phyloP scores from a whole-genome alignment of 1,284 basidiomycete species.

The Ceratobasidium sp. region DNA sequence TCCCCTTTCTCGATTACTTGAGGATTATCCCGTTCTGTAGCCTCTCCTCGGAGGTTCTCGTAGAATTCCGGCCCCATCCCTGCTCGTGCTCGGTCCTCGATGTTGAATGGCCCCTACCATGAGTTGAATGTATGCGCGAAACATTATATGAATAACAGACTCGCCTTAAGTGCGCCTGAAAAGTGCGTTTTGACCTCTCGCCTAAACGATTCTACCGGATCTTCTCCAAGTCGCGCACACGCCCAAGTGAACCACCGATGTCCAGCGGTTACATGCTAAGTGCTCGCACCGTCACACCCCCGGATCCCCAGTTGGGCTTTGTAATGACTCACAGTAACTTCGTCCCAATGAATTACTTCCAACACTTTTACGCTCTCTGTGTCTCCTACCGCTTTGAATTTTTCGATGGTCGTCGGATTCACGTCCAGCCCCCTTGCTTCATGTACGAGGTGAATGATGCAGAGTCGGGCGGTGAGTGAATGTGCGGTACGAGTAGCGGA shows the following conservation, averaged over 20 bases:
- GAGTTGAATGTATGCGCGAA: background rate
- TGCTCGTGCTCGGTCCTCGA: conserved; percentile 78
- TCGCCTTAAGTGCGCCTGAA: conserved; percentile 76
- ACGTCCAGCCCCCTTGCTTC: conserved; percentile 90
- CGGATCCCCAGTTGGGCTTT: background rate
- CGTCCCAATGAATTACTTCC: conserved; percentile 85
- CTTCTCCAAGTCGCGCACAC: conserved; percentile 73
- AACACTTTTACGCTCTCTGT: conserved; percentile 76
- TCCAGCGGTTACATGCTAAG: conserved; percentile 79
- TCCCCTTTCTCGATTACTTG: conserved; percentile 13
- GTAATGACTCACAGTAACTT: conserved; percentile 71
- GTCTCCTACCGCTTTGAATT: conserved; percentile 79
- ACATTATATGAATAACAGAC: background rate
- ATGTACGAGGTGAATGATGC: conserved; percentile 91
- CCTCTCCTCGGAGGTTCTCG: conserved; percentile 76
- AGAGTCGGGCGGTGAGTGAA: conserved; percentile 80
- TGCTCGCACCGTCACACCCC: too few species aligned
- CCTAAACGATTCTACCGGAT: conserved; percentile 80
- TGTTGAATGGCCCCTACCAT: conserved; percentile 80
- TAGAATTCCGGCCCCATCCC: conserved; percentile 80
- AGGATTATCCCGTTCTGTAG: conserved; percentile 8
- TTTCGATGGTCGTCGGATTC: conserved; percentile 85
- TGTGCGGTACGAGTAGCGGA: conserved; percentile 79
- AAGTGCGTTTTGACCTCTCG: conserved; percentile 81
- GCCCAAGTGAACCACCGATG: conserved; percentile 89